Evolutionary conservation across 148 eudicot species (phyloP).

Genomic region (Silene conica): DNA sequence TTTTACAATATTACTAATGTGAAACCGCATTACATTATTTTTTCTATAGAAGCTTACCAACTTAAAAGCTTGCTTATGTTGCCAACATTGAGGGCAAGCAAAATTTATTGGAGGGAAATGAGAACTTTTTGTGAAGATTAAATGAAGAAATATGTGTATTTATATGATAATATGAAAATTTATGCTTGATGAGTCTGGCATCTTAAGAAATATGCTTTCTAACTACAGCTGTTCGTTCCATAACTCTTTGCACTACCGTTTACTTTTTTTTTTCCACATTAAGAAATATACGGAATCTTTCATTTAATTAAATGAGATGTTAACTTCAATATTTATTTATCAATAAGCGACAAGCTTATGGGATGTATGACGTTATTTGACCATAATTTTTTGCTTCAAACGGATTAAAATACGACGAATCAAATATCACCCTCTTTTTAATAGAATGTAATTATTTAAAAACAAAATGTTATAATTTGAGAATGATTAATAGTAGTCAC

Average conservation of each 20-base stretch:
- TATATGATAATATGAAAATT: neutral
- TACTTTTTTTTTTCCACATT: neutral
- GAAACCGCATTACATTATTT: no score
- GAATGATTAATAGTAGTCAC: no score
- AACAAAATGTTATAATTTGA: no score
- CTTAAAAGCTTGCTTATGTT: neutral
- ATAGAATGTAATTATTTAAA: no score
- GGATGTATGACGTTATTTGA: neutral
- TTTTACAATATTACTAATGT: no score
- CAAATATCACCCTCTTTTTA: no score
- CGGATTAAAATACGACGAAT: no score
- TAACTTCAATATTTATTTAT: neutral
- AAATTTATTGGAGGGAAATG: neutral
- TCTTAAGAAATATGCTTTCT: neutral
- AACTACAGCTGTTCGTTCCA: neutral
- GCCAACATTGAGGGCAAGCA: neutral
- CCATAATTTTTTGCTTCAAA: no score
- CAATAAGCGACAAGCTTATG: neutral
- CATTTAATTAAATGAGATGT: neutral
- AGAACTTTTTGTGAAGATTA: neutral
- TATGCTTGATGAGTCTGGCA: neutral
- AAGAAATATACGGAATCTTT: constrained; percentile 3
- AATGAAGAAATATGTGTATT: neutral
- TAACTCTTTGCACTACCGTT: neutral
- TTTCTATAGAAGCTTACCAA: neutral